phyloP scores from a whole-genome alignment of 129 eudicot genomes.

The Helianthus annuus region DNA sequence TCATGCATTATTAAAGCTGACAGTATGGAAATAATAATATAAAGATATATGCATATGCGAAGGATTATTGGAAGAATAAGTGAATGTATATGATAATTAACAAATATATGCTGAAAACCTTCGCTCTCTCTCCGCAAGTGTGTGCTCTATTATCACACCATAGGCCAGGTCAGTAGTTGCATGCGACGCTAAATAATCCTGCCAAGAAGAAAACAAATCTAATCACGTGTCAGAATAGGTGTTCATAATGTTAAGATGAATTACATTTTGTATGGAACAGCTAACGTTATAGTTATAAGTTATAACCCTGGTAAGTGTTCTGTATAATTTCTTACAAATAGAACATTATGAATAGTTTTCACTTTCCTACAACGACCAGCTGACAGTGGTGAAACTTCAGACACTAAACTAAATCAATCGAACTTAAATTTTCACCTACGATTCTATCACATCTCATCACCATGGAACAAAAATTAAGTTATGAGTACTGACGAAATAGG shows the following conservation, averaged over 20 bases:
- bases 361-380: slow-evolving; percentile 1
- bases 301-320: background rate
- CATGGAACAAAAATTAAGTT: slow-evolving; percentile 4
- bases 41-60: background rate
- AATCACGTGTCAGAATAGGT: slow-evolving; percentile 25
- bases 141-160: slow-evolving; percentile 88
- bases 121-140: slow-evolving; percentile 98
- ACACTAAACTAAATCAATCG: slow-evolving; percentile 14
- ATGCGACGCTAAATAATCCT: slow-evolving; percentile 88
- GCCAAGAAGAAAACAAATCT: slow-evolving; percentile 38
- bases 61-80: slow-evolving; percentile 1
- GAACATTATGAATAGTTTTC: slow-evolving; percentile 1
- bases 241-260: slow-evolving; percentile 12
- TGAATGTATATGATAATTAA: slow-evolving; percentile 7
- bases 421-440: background rate
- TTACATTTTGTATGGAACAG: slow-evolving; percentile 8
- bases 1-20: slow-evolving; percentile 8
- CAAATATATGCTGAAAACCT: slow-evolving; percentile 52
- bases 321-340: slow-evolving; percentile 7
- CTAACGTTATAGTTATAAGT: background rate
- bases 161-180: slow-evolving; percentile 89
- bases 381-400: slow-evolving; percentile 2
- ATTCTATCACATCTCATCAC: slow-evolving; percentile 13
- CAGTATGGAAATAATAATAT: background rate
- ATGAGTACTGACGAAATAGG: slow-evolving; percentile 5